Evolutionary conservation across 179 eudicot species (phyloP), one percentile per base, ranked within the genome.

Genomic region (Gypsophila paniculata): DNA sequence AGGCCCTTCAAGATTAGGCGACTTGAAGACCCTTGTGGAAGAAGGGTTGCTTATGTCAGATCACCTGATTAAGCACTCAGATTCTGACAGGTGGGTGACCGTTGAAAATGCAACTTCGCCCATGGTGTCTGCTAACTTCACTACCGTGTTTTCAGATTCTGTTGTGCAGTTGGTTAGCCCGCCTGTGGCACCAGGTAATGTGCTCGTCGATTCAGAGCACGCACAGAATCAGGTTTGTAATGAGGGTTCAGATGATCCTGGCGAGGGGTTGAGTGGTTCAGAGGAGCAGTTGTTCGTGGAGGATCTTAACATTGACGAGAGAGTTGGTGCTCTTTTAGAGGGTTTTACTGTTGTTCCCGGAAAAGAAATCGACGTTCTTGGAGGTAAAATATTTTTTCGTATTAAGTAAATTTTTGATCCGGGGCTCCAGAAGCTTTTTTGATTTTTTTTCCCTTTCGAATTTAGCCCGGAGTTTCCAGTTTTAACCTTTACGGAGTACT

Each of bases 31-130:
- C 32, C 96, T 91, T 57, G 82, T 89, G 73, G 91, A 88, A 23
- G 87, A 83, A 63, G 98, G 98, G 23, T 63, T 82, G 76, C 88
- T 93, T 52, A 86, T 80, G 72, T 88, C 97, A 25, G 98, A 93
- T 80, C 98, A 93, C 81, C 80, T 93, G 77, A 79, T 93, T 54
- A 93, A 89, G 79, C 94, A 93, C 77, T 62, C 74, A 44, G 91
- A 89, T 61, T 77, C 90, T 79, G 96, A 91, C 83, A 91, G 94
- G 85, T 93, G 98, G 98, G 86, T 86, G 73, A 85, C 98, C 75
- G 89, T 93, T 80, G 98, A 93, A 84, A 91, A 93, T 79, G 98
- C 98, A 64, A 94, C 86, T 75, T 93, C 98, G 17, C 98, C 98
- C 22, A 59, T 85, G 67, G 87, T 80, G 73, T 80, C 88, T 65